These are phyloP conservation scores for Sphagnum magellanicum DNA, from an alignment of 228 moss, liverwort and hornwort species.

Conservation along the genomic window DNA sequence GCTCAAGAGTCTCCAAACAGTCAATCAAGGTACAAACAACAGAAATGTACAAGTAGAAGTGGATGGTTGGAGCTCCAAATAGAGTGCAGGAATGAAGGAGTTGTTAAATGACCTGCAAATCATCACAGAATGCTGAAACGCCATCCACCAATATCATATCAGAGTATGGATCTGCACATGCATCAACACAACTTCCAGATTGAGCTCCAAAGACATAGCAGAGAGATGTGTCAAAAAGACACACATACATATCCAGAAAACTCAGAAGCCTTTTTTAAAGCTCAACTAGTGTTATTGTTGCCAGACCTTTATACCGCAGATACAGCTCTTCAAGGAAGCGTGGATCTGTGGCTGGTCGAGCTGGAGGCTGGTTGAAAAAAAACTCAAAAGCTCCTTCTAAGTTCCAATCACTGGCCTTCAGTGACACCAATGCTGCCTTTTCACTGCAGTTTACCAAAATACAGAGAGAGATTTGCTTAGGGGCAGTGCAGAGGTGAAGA, in stretches of 20 bases:
- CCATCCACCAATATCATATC: conserved; percentile 96
- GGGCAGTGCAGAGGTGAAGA: background rate
- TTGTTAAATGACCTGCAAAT: conserved; percentile 43
- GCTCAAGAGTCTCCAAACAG: too few species aligned
- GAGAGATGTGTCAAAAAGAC: too few species aligned
- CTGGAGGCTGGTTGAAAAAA: conserved; percentile 82
- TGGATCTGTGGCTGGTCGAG: conserved; percentile 76
- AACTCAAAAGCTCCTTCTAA: conserved; percentile 93
- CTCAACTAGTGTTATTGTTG: background rate
- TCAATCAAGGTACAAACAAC: too few species aligned
- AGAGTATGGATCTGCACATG: conserved; percentile 67
- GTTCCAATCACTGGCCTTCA: conserved; percentile 97
- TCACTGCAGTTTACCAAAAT: conserved; percentile 43
- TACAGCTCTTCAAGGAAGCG: conserved; percentile 90
- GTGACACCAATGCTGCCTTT: conserved; percentile 78
- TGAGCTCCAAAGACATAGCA: too few species aligned
- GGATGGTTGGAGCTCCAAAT: too few species aligned
- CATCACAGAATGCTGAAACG: conserved; percentile 86
- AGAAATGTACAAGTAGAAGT: too few species aligned
- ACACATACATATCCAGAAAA: too few species aligned
- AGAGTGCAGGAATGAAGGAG: background rate
- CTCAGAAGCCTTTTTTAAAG: too few species aligned
- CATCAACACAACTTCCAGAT: background rate
- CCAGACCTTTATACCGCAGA: conserved; percentile 75
- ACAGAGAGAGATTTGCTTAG: background rate